Conservation (phyloP, 2,329 filamentous ascomycete species). For the Botrytis hyacinthi region DNA sequence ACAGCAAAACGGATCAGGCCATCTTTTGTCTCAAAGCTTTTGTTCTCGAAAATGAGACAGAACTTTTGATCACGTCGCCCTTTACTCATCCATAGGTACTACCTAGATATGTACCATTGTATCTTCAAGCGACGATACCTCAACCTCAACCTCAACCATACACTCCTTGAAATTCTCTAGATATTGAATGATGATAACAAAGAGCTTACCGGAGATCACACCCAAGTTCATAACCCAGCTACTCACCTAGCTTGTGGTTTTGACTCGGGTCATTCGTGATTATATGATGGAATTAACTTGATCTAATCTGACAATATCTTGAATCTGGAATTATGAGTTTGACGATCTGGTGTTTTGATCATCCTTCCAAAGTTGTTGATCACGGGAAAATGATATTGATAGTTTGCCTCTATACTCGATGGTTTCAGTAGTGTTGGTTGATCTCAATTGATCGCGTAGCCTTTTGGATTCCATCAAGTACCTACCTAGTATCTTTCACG, state of each 20-base stretch:
- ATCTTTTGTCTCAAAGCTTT: background rate
- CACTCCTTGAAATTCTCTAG: background rate
- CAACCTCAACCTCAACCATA: background rate
- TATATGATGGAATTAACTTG: constrained; percentile 22
- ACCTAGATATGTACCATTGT: background rate
- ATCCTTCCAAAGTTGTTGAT: background rate
- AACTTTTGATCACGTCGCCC: background rate
- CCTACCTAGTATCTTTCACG: background rate
- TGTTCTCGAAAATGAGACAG: background rate
- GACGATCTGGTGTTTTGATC: background rate
- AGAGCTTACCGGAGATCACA: constrained; percentile 28
- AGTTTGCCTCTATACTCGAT: background rate
- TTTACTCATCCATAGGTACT: background rate
- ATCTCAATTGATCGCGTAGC: background rate
- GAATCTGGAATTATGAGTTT: background rate
- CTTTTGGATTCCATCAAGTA: background rate
- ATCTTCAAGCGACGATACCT: background rate
- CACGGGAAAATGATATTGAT: background rate
- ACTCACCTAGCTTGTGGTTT: constrained; percentile 23
- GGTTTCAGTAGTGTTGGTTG: background rate
- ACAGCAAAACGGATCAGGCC: background rate
- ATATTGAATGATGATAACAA: constrained; percentile 30
- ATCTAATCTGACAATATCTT: constrained; percentile 25
- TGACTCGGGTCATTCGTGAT: constrained; percentile 18
- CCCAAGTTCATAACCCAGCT: constrained; percentile 24